Conservation (phyloP, 2,329 filamentous ascomycete genomes). For the Monosporascus cannonballus region DNA sequence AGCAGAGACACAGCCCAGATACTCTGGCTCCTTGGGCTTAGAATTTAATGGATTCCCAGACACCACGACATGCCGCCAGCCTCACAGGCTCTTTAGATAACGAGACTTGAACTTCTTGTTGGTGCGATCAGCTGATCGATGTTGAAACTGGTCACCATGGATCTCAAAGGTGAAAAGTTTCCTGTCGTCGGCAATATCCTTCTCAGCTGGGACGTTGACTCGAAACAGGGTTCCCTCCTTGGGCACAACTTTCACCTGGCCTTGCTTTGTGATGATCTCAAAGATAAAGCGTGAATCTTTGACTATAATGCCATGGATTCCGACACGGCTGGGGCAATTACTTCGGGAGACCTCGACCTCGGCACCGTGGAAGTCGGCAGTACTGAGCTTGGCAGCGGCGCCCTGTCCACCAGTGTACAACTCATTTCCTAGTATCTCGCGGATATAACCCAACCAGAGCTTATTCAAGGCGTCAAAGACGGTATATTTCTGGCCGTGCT, state of each 20-base stretch:
- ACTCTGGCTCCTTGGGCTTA: constrained; percentile 6
- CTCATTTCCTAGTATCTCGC: constrained; percentile 66
- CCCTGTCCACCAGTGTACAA: constrained; percentile 48
- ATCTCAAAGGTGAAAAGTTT: constrained; percentile 70
- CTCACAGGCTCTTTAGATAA: constrained; percentile 67
- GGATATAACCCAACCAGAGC: constrained; percentile 81
- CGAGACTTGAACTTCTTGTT: constrained; percentile 90
- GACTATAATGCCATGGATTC: constrained; percentile 78
- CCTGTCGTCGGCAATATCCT: constrained; percentile 1
- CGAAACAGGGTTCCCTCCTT: constrained; percentile 88
- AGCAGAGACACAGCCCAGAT: too few species aligned
- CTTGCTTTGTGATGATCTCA: constrained; percentile 68
- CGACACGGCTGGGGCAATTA: constrained; percentile 73
- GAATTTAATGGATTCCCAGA: not conserved
- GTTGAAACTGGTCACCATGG: constrained; percentile 80
- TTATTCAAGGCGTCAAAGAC: constrained; percentile 71
- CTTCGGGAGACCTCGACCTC: constrained; percentile 77
- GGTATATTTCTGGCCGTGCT: constrained; percentile 61
- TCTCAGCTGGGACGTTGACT: constrained; percentile 54
- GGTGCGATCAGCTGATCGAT: constrained; percentile 74
- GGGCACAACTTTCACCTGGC: constrained; percentile 71
- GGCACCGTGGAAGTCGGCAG: constrained; percentile 88
- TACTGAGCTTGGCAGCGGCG: constrained; percentile 69
- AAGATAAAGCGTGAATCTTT: constrained; percentile 83
- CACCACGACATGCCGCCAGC: too few species aligned